A percentile compares a stretch with the other conserved stretches of the same genome.
These are phyloP conservation scores for Vigna mungo DNA, from an alignment of 306 rosid genomes.

Conservation along the genomic window DNA sequence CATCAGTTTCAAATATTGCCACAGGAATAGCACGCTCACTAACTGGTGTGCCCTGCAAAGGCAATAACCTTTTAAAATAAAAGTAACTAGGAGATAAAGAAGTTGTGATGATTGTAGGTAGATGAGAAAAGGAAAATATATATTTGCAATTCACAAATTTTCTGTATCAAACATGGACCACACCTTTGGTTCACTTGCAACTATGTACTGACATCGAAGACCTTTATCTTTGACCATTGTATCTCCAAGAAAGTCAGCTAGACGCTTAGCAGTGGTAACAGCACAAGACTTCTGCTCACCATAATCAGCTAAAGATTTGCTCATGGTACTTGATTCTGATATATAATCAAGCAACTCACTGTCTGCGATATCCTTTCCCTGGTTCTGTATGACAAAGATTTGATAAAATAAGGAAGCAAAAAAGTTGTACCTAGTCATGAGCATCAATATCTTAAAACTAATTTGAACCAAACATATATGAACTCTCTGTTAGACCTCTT, in stretches of 20 bases:
- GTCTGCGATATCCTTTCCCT: slow-evolving; percentile 89
- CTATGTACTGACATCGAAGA: slow-evolving; percentile 90
- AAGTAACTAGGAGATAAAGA: slow-evolving; percentile 29
- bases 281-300: slow-evolving; percentile 94
- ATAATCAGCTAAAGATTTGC: slow-evolving; percentile 96
- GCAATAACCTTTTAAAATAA: slow-evolving; percentile 25
- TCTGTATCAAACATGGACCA: slow-evolving; percentile 4
- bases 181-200: slow-evolving; percentile 98
- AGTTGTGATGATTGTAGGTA: slow-evolving; percentile 32
- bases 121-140: slow-evolving; percentile 26
- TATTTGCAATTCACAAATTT: slow-evolving; percentile 26
- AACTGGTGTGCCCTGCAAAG: slow-evolving; percentile 92
- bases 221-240: slow-evolving; percentile 98
- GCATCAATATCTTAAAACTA: slow-evolving; percentile 36
- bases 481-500: not conserved
- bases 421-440: slow-evolving; percentile 28
- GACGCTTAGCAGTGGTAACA: slow-evolving; percentile 94
- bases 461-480: slow-evolving; percentile 12
- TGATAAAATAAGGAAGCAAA: slow-evolving; percentile 16
- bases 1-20: slow-evolving; percentile 94
- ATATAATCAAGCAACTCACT: slow-evolving; percentile 95
- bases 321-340: slow-evolving; percentile 99
- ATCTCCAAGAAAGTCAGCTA: slow-evolving; percentile 95
- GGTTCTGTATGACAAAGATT: slow-evolving; percentile 65
- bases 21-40: slow-evolving; percentile 99